phyloP scores from a whole-genome alignment of 257 asterid species.

The Solanum pimpinellifolium region DNA sequence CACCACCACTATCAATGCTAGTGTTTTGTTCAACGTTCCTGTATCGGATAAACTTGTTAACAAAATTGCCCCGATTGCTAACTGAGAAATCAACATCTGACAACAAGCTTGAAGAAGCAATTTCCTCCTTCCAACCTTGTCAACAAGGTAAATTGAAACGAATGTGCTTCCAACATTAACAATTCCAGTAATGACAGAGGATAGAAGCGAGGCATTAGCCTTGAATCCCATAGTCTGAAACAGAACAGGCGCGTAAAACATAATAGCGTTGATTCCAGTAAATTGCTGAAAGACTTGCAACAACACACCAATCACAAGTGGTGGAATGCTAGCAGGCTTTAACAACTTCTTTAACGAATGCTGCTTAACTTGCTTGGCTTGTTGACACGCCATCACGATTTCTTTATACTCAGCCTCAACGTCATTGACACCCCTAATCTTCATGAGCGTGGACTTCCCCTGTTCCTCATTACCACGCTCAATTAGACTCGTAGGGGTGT shows the following conservation, averaged over 20 bases:
- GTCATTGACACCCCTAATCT: neutral
- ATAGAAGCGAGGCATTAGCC: neutral
- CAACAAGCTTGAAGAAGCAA: neutral
- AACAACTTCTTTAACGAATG: neutral
- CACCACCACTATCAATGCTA: neutral
- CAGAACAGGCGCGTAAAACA: neutral
- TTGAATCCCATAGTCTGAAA: neutral
- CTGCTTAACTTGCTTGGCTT: neutral
- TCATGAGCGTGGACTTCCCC: neutral
- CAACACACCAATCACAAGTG: neutral
- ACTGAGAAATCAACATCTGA: neutral
- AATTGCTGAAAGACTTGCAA: neutral
- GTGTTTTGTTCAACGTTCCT: neutral
- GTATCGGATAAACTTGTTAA: neutral
- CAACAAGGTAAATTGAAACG: neutral
- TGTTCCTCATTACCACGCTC: neutral
- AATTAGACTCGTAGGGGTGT: neutral
- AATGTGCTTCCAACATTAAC: neutral
- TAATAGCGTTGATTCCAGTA: neutral
- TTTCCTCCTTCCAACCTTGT: neutral
- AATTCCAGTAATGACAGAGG: neutral
- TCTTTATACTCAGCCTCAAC: neutral
- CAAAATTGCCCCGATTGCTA: neutral
- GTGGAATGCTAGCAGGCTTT: neutral
- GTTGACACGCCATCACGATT: neutral